Base-by-base conservation (phyloP, 2,329 filamentous ascomycete genomes). In the Coniella lustricola region DNA sequence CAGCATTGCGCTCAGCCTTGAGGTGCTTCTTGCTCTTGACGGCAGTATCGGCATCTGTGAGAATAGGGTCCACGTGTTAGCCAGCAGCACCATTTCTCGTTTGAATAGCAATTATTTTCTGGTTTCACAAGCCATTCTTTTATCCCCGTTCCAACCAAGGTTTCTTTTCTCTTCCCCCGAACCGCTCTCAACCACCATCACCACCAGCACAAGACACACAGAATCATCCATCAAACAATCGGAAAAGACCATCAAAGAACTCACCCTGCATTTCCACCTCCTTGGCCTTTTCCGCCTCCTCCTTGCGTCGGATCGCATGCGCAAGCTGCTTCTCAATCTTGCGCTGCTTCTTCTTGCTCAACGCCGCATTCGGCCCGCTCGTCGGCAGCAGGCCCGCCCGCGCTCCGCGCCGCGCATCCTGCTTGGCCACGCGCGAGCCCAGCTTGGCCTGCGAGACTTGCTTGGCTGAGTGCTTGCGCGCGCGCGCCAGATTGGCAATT, bases 261-360 rank as follows among this genome's bases (percentile, higher is more conserved):
- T n/a, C 3, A 51, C 51, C 51, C 45, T 53, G 36, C 51, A 46
- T 48, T 32, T 51, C 51, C 0, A 37, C 38, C 51, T 53, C 44
- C 25, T 35, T 22, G 18, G 46, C 35, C 25, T 46, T 75, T 35
- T 71, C 71, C 1, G 62, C 69, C 53, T 70, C 74, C 60, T 70
- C 70, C 63, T 73, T 76, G 51, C 77, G 66, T 67, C 72, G 71
- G 48, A 78, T 48, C 16, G 74, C 76, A 55, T 79, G 67, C 2
- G 66, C 69, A 62, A 77, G 59, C 64, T 72, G 70, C 67, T 73
- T 71, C 60, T 80, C 72, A 33, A 80, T 49, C 71, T 80, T 81
- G 54, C 71, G 67, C 60, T 67, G 64, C 70, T 73, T 75, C 73
- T 81, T 81, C 41, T 64, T 64, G 64, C 77, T 79, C 31, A 79